Percentiles rank a stretch among this genome's conserved stretches.
These are phyloP conservation scores for Phaseolus coccineus DNA, from an alignment of 331 rosid genomes.

Conservation along the genomic window DNA sequence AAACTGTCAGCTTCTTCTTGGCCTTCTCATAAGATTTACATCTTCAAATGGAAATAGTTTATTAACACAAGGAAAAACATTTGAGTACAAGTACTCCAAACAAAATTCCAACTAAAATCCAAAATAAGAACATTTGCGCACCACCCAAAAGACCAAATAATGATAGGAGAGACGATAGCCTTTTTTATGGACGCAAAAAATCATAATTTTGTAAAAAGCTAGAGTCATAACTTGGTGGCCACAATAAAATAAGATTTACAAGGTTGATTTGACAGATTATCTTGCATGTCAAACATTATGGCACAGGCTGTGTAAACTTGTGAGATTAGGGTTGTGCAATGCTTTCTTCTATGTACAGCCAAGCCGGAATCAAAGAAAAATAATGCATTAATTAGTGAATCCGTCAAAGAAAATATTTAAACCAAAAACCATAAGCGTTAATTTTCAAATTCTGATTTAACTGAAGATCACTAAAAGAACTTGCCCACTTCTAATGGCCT, in stretches of 20 bases:
- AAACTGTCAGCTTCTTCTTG: slow-evolving; percentile 88
- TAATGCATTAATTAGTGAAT: slow-evolving; percentile 13
- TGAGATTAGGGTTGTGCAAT: neutral
- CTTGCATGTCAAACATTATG: slow-evolving; percentile 20
- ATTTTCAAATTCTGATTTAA: slow-evolving; percentile 28
- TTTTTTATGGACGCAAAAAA: neutral
- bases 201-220: neutral
- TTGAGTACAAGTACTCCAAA: slow-evolving; percentile 26
- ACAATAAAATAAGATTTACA: slow-evolving; percentile 13
- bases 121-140: neutral
- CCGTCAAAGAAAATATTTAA: neutral
- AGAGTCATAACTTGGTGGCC: slow-evolving; percentile 1
- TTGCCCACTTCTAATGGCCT: slow-evolving; percentile 5
- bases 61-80: slow-evolving; percentile 32
- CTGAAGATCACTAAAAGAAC: slow-evolving; percentile 17
- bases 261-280: neutral
- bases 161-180: neutral
- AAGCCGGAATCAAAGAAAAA: slow-evolving; percentile 32
- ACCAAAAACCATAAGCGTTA: slow-evolving; percentile 23
- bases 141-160: neutral
- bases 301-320: slow-evolving; percentile 28
- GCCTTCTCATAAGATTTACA: slow-evolving; percentile 97
- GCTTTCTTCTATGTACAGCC: slow-evolving; percentile 32
- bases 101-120: slow-evolving; percentile 21
- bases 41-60: slow-evolving; percentile 50